A percentile compares a stretch with the other conserved stretches of the same genome.
Evolutionary conservation across 768 basidiomycete genomes (phyloP).

Genomic region (Fomitopsis pulvina): DNA sequence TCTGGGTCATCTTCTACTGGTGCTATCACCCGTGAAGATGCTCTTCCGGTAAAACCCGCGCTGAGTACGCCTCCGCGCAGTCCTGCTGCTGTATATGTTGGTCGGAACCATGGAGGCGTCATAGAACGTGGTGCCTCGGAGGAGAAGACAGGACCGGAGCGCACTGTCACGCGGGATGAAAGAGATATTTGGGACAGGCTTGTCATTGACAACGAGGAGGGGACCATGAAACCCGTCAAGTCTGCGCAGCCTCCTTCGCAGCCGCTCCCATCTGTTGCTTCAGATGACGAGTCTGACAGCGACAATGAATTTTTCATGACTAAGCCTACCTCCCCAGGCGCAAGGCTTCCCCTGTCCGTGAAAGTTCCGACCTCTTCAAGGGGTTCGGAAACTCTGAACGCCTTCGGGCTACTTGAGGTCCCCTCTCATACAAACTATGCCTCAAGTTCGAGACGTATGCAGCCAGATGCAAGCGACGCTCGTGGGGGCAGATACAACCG

Average conservation of each 20-base stretch:
- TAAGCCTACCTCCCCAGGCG: no score
- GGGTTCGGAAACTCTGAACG: no score
- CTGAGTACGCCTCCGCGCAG: not conserved
- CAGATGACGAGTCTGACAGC: conserved; percentile 44
- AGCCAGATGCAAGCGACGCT: conserved; percentile 3
- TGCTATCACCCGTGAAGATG: conserved; percentile 1
- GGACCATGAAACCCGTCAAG: not conserved
- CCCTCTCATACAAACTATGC: conserved; percentile 18
- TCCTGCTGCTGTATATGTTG: not conserved
- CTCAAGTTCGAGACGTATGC: conserved; percentile 1
- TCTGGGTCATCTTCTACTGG: not conserved
- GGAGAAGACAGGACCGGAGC: no score
- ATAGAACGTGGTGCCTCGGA: no score
- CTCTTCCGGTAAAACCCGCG: not conserved
- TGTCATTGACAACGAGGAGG: not conserved
- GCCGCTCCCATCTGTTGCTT: not conserved
- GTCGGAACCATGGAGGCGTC: not conserved
- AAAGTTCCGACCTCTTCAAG: no score
- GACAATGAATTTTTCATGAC: conserved; percentile 21
- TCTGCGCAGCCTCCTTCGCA: not conserved
- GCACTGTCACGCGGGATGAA: not conserved
- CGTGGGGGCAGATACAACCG: conserved; percentile 17
- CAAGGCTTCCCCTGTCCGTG: no score
- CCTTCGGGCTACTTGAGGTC: conserved; percentile 13
- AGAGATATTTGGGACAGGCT: not conserved